Percentiles rank a stretch among this genome's conserved stretches.
phyloP scores from a whole-genome alignment of 306 rosid genomes.

The Vigna nakashimae region DNA sequence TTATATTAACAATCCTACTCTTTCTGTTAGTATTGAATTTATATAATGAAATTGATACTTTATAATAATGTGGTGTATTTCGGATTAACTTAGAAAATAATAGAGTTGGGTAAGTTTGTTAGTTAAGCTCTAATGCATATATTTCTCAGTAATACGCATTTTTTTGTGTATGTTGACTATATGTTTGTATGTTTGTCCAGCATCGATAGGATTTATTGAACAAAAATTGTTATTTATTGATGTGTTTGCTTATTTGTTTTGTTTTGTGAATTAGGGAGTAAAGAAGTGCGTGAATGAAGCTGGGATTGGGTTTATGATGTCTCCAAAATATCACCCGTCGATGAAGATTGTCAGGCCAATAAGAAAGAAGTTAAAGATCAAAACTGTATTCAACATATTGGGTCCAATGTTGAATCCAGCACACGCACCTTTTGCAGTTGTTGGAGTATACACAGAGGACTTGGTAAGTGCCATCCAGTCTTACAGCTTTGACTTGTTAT shows the following conservation, averaged over 20 bases:
- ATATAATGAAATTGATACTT: neutral
- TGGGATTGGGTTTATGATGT: constrained; percentile 97
- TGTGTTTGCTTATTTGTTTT: constrained; percentile 8
- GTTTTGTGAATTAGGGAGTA: constrained; percentile 69
- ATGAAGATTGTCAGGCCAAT: constrained; percentile 84
- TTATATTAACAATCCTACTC: neutral
- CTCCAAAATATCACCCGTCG: constrained; percentile 89
- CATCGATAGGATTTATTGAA: constrained; percentile 18
- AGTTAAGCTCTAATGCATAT: neutral
- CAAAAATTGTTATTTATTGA: neutral
- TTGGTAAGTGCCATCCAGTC: constrained; percentile 55
- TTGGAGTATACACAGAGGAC: constrained; percentile 85
- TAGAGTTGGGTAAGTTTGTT: constrained; percentile 7
- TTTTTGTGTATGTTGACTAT: neutral
- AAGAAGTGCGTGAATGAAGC: constrained; percentile 72
- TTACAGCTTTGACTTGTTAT: neutral
- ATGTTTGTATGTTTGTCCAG: neutral
- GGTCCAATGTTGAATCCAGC: constrained; percentile 99
- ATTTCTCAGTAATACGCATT: neutral
- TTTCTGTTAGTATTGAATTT: neutral
- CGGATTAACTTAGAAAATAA: neutral
- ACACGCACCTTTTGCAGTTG: constrained; percentile 85
- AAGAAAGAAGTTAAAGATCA: constrained; percentile 82
- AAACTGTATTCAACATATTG: constrained; percentile 86
- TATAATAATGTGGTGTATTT: neutral